These are phyloP conservation scores for Puccinellia tenuiflora DNA, from an alignment of 176 grass and related monocot species.

Conservation along the genomic window DNA sequence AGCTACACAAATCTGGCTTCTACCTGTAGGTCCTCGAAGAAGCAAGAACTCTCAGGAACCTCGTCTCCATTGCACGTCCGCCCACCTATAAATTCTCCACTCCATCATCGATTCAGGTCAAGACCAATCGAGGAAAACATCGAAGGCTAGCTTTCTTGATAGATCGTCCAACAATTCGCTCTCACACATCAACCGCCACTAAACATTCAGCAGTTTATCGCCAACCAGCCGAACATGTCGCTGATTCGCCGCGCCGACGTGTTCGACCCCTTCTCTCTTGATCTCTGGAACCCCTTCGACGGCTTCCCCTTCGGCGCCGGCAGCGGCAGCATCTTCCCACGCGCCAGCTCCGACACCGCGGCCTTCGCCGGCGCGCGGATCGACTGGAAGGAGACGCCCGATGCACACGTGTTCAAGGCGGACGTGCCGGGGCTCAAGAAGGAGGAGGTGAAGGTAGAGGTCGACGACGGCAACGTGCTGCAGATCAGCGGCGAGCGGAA, in stretches of 20 bases:
- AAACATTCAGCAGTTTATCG: not conserved
- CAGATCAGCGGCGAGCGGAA: conserved; percentile 37
- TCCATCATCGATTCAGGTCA: not conserved
- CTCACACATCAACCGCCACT: not conserved
- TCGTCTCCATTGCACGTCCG: not conserved
- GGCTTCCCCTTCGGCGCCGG: conserved; percentile 21
- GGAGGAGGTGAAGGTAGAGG: conserved; percentile 39
- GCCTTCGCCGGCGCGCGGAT: not conserved
- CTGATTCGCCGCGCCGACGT: conserved; percentile 29
- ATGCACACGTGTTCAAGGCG: conserved; percentile 32
- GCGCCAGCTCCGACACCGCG: not conserved
- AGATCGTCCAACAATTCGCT: not conserved
- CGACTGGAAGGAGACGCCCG: conserved; percentile 31
- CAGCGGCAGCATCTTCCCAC: not conserved
- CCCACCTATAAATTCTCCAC: not conserved
- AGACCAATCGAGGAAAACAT: not conserved
- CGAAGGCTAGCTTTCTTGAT: not conserved
- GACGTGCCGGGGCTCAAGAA: conserved; percentile 24
- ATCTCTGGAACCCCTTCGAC: conserved; percentile 21
- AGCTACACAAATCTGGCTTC: not conserved
- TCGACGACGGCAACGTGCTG: conserved; percentile 28
- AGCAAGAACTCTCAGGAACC: not conserved
- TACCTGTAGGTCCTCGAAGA: not conserved
- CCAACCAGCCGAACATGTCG: not conserved
- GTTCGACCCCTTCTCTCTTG: conserved; percentile 44